These are phyloP conservation scores for Cutaneotrichosporon cavernicola DNA, from an alignment of 1,284 basidiomycete species.

Conservation along the genomic window DNA sequence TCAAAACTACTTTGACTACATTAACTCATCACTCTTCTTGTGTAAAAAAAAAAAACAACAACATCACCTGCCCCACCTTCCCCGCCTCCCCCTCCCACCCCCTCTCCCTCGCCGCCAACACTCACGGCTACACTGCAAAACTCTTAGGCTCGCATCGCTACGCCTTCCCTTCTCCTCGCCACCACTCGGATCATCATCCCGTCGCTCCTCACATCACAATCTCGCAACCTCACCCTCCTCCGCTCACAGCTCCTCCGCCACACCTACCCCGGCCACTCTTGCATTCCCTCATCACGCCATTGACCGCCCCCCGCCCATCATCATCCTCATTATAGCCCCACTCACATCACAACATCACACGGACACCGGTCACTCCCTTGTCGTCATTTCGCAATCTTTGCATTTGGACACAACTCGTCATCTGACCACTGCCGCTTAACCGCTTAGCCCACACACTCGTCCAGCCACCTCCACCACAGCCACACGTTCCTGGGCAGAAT, in stretches of 20 bases:
- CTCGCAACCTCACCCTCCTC: background rate
- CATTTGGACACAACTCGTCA: background rate
- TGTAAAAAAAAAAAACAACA: background rate
- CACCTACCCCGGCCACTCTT: too few species aligned
- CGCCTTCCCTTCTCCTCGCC: background rate
- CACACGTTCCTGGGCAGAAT: slow-evolving; percentile 12
- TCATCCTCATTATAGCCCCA: background rate
- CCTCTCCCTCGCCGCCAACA: too few species aligned
- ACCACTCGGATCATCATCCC: background rate
- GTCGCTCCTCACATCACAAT: background rate
- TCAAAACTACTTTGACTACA: background rate
- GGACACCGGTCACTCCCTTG: background rate
- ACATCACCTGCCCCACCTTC: too few species aligned
- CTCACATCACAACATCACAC: background rate
- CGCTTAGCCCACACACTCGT: background rate
- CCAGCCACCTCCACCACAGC: background rate
- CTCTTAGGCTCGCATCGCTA: background rate
- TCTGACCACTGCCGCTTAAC: background rate
- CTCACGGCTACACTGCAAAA: background rate
- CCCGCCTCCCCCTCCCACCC: too few species aligned
- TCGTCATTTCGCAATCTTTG: background rate
- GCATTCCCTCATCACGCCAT: background rate
- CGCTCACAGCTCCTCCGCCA: background rate
- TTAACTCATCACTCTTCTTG: background rate
- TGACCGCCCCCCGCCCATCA: background rate